These are phyloP conservation scores for Trichoderma asperellum DNA, from an alignment of 2,329 filamentous ascomycete species.

Conservation along the genomic window DNA sequence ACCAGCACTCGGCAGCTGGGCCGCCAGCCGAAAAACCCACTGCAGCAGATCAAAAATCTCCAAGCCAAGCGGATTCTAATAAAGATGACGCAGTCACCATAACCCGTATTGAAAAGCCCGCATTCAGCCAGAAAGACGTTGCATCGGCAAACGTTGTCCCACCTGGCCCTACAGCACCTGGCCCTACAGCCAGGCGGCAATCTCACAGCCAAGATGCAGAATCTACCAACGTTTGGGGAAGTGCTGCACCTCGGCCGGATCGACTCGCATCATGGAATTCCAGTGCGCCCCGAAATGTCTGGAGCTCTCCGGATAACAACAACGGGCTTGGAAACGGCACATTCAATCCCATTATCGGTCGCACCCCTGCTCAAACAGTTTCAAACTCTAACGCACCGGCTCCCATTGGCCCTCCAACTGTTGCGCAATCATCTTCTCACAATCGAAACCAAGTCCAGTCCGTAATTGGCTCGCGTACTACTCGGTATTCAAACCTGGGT, in stretches of 20 bases:
- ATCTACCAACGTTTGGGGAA: conserved; percentile 45
- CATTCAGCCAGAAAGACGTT: conserved; percentile 23
- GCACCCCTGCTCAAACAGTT: conserved; percentile 42
- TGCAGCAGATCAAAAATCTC: conserved; percentile 23
- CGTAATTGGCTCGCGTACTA: conserved; percentile 41
- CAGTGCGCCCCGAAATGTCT: conserved; percentile 63
- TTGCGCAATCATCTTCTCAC: conserved; percentile 35
- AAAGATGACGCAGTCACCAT: conserved; percentile 11
- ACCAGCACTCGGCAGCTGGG: conserved; percentile 41
- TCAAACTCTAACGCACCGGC: conserved; percentile 48
- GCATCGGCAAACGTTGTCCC: conserved; percentile 31
- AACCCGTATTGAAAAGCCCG: conserved; percentile 20
- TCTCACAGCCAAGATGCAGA: conserved; percentile 43
- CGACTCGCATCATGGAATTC: conserved; percentile 56
- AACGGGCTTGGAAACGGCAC: conserved; percentile 77
- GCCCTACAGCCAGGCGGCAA: conserved; percentile 36
- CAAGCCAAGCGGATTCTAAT: conserved; percentile 3
- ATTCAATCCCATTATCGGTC: conserved; percentile 66
- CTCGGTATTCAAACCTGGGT: conserved; percentile 36
- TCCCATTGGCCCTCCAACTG: conserved; percentile 49
- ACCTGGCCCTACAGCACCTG: conserved; percentile 30
- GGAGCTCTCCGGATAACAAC: conserved; percentile 74
- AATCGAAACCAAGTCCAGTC: conserved; percentile 39
- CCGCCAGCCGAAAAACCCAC: conserved; percentile 30
- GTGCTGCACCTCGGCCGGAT: conserved; percentile 49